These are phyloP conservation scores for Escovopsis sp. DNA, from an alignment of 2,329 filamentous ascomycete genomes.

Conservation along the genomic window DNA sequence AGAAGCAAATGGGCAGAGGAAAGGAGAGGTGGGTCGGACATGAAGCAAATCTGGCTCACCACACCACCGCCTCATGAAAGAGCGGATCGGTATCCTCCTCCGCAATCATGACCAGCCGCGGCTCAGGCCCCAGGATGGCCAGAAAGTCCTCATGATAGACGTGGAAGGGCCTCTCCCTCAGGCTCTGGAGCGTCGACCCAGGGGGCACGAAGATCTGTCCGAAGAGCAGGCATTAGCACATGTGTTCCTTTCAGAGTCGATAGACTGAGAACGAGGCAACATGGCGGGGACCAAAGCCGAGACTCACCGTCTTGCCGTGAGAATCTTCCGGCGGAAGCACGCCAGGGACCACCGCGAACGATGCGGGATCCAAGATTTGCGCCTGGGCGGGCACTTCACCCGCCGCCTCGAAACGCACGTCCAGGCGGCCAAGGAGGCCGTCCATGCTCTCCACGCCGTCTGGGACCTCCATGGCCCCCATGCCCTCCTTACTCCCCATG, in stretches of 20 bases:
- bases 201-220: slow-evolving; percentile 21
- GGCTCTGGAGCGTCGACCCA: slow-evolving; percentile 21
- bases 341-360: slow-evolving; percentile 1
- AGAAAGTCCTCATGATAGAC: slow-evolving; percentile 33
- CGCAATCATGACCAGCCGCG: slow-evolving; percentile 32
- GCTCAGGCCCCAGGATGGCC: slow-evolving; percentile 28
- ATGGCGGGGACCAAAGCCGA: not conserved
- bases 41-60: slow-evolving; percentile 14
- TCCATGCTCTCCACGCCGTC: no score
- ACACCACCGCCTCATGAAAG: slow-evolving; percentile 37
- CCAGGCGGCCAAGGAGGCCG: not conserved
- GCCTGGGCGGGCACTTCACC: slow-evolving; percentile 3
- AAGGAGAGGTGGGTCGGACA: not conserved
- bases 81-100: slow-evolving; percentile 25
- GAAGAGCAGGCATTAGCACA: not conserved
- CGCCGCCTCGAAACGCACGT: not conserved
- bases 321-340: slow-evolving; percentile 4
- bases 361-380: slow-evolving; percentile 2
- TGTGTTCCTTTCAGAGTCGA: no score
- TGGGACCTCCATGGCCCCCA: no score
- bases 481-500: no score
- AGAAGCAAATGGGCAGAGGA: not conserved
- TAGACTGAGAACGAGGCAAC: no score
- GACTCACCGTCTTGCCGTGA: slow-evolving; percentile 3
- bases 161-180: slow-evolving; percentile 23